phyloP scores from a whole-genome alignment of 345 rosid genomes.

The Gossypium mustelinum region DNA sequence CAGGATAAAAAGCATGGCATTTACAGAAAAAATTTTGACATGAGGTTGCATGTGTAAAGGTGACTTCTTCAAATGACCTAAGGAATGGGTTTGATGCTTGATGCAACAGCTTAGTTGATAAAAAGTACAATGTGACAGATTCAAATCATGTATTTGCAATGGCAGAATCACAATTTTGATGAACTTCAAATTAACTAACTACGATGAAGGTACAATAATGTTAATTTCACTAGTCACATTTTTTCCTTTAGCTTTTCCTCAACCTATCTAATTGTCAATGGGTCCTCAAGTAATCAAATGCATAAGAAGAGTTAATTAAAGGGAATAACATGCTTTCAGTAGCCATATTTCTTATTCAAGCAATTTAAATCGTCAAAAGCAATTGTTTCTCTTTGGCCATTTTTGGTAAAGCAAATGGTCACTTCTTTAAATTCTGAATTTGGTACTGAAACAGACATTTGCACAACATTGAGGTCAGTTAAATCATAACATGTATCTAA shows the following conservation, averaged over 20 bases:
- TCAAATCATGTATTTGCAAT: background rate
- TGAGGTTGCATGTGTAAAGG: background rate
- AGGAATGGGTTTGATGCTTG: background rate
- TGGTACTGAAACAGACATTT: background rate
- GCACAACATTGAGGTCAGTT: background rate
- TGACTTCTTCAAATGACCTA: background rate
- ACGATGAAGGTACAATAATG: background rate
- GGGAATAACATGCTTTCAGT: background rate
- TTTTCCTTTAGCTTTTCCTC: background rate
- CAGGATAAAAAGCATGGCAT: background rate
- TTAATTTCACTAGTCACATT: background rate
- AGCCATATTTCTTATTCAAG: background rate
- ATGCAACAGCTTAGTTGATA: background rate
- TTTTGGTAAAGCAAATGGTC: background rate
- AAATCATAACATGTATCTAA: background rate
- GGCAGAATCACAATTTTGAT: background rate
- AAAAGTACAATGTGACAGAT: background rate
- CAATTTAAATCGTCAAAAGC: background rate
- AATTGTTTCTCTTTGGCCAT: background rate
- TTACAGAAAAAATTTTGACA: slow-evolving; percentile 1
- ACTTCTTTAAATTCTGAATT: background rate
- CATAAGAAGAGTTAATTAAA: background rate
- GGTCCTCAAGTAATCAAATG: background rate
- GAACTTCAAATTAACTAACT: background rate
- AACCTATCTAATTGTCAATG: background rate